These are phyloP conservation scores for Bothriochloa decipiens DNA, from an alignment of 176 grass and related monocot genomes.

Conservation along the genomic window DNA sequence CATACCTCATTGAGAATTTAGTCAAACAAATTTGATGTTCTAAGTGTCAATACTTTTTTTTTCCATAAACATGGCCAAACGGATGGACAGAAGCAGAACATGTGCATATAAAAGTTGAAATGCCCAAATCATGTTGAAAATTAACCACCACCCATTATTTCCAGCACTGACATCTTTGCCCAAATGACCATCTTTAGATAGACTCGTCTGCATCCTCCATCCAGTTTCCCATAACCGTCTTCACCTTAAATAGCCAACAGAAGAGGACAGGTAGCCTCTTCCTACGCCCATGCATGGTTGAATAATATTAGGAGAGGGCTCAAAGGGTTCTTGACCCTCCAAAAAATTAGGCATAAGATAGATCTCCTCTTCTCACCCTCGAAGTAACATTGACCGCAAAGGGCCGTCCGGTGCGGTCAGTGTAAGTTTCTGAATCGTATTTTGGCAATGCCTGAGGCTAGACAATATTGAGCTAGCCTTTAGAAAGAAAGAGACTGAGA, in stretches of 20 bases:
- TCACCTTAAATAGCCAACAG: constrained; percentile 44
- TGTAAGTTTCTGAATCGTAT: constrained; percentile 24
- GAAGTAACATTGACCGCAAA: constrained; percentile 38
- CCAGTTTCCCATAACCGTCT: constrained; percentile 42
- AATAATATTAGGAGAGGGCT: constrained; percentile 41
- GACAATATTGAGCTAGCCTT: constrained; percentile 42
- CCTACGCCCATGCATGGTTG: constrained; percentile 37
- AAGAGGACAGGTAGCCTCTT: constrained; percentile 31
- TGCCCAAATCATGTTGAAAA: not conserved
- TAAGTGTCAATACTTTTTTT: not conserved
- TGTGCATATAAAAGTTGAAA: not conserved
- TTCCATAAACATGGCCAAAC: not conserved
- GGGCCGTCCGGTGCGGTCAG: constrained; percentile 36
- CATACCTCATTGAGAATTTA: not conserved
- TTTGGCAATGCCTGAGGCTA: constrained; percentile 12
- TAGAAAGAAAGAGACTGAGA: constrained; percentile 28
- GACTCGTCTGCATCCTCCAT: constrained; percentile 35
- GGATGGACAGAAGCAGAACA: not conserved
- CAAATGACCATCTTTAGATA: constrained; percentile 53
- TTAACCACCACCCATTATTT: constrained; percentile 27
- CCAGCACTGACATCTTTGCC: not conserved
- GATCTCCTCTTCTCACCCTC: constrained; percentile 29
- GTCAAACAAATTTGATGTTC: not conserved
- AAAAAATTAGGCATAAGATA: constrained; percentile 47
- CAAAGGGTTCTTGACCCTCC: constrained; percentile 34